Conservation (phyloP, 2,329 filamentous ascomycete species). For the Phaeosphaeria sp. region DNA sequence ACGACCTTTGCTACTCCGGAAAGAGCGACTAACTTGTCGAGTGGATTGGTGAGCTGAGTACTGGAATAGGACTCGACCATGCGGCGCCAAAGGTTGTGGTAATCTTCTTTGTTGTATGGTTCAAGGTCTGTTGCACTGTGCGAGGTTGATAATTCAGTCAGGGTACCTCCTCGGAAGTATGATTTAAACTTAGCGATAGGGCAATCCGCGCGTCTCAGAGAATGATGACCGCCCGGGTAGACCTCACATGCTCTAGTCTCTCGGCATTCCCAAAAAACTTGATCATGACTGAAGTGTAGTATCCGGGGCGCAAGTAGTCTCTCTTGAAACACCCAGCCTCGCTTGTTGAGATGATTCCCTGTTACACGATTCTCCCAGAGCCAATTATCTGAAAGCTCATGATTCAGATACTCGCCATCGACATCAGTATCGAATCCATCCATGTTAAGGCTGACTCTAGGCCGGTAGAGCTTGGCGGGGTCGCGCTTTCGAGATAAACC, state of each 20-base stretch:
- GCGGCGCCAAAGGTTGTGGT: not conserved
- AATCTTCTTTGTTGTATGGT: not conserved
- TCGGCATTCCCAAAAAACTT: constrained; percentile 29
- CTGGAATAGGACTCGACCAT: not conserved
- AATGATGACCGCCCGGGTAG: constrained; percentile 4
- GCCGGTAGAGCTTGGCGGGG: not conserved
- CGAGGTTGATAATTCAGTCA: not conserved
- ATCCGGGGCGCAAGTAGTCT: constrained; percentile 20
- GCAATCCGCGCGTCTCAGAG: too few relatives aligned
- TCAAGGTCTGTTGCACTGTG: not conserved
- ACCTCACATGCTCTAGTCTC: constrained; percentile 8
- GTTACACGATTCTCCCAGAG: constrained; percentile 1
- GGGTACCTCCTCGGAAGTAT: not conserved
- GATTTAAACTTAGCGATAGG: constrained; percentile 2
- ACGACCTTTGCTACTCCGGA: constrained; percentile 16
- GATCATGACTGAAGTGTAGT: constrained; percentile 16
- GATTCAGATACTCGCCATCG: too few relatives aligned
- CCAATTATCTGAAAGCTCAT: not conserved
- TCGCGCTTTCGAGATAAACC: constrained; percentile 9
- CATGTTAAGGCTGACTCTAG: not conserved
- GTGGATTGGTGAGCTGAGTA: constrained; percentile 2
- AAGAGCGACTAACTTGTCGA: constrained; percentile 16
- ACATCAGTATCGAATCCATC: too few relatives aligned
- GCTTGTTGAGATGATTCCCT: not conserved
- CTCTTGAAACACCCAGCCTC: constrained; percentile 21